Conservation (phyloP, 108 stramenopile genomes). For the Mayamaea pseudoterrestris region DNA sequence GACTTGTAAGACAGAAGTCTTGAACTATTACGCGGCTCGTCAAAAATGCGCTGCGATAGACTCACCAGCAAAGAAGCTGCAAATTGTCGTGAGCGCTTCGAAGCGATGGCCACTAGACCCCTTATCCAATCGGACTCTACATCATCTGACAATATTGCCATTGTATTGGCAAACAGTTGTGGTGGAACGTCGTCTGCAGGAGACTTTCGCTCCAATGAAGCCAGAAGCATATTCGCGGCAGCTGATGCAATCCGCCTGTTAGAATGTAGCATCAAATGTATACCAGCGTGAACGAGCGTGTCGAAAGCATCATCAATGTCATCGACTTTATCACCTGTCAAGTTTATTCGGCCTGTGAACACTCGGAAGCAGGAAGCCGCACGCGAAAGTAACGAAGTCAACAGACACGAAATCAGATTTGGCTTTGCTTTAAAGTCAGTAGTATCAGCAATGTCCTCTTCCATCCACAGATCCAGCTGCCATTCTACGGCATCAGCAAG, state of each 20-base stretch:
- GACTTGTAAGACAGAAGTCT: too few species aligned
- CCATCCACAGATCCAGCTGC: too few species aligned
- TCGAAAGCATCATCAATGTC: constrained; percentile 16
- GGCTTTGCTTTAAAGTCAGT: too few species aligned
- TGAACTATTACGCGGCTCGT: too few species aligned
- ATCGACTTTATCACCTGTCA: neutral
- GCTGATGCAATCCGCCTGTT: constrained; percentile 13
- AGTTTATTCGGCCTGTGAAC: constrained; percentile 9
- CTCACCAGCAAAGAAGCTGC: constrained; percentile 8
- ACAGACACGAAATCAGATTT: too few species aligned
- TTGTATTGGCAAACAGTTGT: neutral
- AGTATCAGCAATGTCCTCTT: too few species aligned
- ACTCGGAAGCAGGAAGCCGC: constrained; percentile 19
- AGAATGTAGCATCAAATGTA: constrained; percentile 27
- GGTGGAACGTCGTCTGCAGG: too few species aligned
- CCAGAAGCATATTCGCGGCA: constrained; percentile 17
- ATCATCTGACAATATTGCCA: neutral
- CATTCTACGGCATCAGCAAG: too few species aligned
- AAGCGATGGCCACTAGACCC: constrained; percentile 3
- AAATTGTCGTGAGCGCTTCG: constrained; percentile 9
- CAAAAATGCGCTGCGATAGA: too few species aligned
- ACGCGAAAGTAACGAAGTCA: too few species aligned
- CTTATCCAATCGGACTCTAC: neutral
- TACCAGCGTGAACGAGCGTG: constrained; percentile 25
- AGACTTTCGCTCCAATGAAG: too few species aligned